Evolutionary conservation across 768 basidiomycete species (phyloP).

Genomic region (Glaciozyma antarctica): DNA sequence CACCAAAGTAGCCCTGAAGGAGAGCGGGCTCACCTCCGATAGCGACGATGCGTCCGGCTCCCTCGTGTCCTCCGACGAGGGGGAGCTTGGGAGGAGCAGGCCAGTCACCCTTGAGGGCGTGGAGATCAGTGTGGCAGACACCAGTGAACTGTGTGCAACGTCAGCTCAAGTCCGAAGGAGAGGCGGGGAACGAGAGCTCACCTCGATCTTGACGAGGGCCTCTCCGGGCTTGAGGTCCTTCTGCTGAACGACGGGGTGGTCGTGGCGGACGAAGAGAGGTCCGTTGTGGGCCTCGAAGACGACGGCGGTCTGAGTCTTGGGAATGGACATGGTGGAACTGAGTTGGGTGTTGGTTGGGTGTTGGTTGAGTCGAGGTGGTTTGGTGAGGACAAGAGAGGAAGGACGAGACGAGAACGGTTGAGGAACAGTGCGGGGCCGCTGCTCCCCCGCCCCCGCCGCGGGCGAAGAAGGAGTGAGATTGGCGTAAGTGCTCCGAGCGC

Average conservation of each 20-base stretch:
- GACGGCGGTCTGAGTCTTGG: slow-evolving; percentile 33
- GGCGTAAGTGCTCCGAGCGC: too few species aligned
- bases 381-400: too few species aligned
- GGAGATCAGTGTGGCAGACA: slow-evolving; percentile 5
- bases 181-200: too few species aligned
- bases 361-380: too few species aligned
- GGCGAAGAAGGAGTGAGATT: too few species aligned
- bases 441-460: too few species aligned
- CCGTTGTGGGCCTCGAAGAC: slow-evolving; percentile 17
- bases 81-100: slow-evolving; percentile 54
- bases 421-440: too few species aligned
- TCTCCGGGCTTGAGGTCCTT: slow-evolving; percentile 13
- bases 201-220: slow-evolving; percentile 8
- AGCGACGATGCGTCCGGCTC: slow-evolving; percentile 54
- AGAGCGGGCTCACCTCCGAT: slow-evolving; percentile 45
- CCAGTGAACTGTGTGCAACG: not conserved
- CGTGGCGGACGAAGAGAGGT: not conserved
- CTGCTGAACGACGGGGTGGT: slow-evolving; percentile 11
- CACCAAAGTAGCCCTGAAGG: slow-evolving; percentile 42
- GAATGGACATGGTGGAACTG: slow-evolving; percentile 12
- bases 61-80: slow-evolving; percentile 75
- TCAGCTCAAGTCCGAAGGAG: too few species aligned
- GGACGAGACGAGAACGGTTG: too few species aligned
- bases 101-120: slow-evolving; percentile 46
- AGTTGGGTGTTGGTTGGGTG: too few species aligned